These are phyloP conservation scores for Datura wrightii DNA, from an alignment of 257 asterid genomes.

Conservation along the genomic window DNA sequence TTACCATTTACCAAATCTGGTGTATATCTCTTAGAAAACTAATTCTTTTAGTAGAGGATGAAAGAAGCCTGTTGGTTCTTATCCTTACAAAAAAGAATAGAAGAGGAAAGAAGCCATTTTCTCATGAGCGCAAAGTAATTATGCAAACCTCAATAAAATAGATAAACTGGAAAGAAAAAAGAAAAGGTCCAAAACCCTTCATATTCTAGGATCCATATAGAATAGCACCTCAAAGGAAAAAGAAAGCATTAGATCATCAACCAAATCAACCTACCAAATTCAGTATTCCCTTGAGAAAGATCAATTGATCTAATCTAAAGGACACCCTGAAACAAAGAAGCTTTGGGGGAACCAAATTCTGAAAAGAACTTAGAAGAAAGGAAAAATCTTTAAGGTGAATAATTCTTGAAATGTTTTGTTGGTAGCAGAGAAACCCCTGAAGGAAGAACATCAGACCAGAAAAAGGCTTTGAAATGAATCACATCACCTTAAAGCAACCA, in stretches of 20 bases:
- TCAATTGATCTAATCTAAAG: slow-evolving; percentile 13
- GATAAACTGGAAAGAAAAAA: neutral
- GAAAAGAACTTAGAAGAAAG: neutral
- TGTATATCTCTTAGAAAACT: neutral
- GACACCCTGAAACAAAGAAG: neutral
- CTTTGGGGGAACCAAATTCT: neutral
- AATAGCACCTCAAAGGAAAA: neutral
- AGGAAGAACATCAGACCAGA: no score
- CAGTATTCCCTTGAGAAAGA: neutral
- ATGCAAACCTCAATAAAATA: neutral
- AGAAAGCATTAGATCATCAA: slow-evolving; percentile 2
- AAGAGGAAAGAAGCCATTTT: slow-evolving; percentile 2
- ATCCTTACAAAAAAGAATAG: neutral
- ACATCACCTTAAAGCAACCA: slow-evolving; percentile 17
- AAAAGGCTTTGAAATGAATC: neutral
- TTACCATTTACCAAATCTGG: no score
- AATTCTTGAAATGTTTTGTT: neutral
- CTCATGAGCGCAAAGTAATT: neutral
- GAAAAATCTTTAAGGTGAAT: neutral
- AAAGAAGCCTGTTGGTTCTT: neutral
- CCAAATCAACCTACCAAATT: neutral
- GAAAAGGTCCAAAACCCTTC: neutral
- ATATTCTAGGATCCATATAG: no score
- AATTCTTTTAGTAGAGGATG: neutral
- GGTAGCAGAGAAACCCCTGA: neutral